Percentiles rank a stretch among this genome's conserved stretches.
Evolutionary conservation across 495 filamentous ascomycete species (phyloP).

Genomic region (Hypoxylon lenormandii): DNA sequence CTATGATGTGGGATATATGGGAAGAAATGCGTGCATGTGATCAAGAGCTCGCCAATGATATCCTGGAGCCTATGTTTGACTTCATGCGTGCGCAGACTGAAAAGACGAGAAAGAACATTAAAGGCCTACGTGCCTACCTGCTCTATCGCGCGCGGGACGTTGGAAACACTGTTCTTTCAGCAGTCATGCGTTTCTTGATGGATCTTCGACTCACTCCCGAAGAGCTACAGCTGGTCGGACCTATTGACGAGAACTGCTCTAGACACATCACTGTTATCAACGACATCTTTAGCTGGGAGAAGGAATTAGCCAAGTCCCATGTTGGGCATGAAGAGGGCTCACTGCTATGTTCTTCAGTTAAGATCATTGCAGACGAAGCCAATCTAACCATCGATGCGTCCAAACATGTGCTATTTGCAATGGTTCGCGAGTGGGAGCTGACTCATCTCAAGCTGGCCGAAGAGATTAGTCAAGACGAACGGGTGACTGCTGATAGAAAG

Average conservation of each 20-base stretch:
- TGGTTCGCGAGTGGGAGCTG: slow-evolving; percentile 50
- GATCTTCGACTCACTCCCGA: slow-evolving; percentile 35
- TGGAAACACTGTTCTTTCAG: slow-evolving; percentile 30
- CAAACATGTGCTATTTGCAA: slow-evolving; percentile 48
- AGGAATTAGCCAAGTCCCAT: slow-evolving; percentile 46
- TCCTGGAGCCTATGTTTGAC: slow-evolving; percentile 45
- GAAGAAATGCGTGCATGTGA: slow-evolving; percentile 52
- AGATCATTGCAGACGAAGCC: slow-evolving; percentile 40
- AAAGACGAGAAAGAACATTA: slow-evolving; percentile 16
- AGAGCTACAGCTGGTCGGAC: slow-evolving; percentile 33
- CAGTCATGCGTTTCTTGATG: slow-evolving; percentile 54
- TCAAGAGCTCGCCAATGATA: slow-evolving; percentile 43
- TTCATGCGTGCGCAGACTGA: slow-evolving; percentile 53
- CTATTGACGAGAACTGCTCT: slow-evolving; percentile 48
- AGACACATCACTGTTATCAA: slow-evolving; percentile 55
- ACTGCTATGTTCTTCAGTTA: slow-evolving; percentile 41
- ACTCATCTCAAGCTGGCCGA: slow-evolving; percentile 36
- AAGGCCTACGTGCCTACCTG: slow-evolving; percentile 49
- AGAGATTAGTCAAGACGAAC: background rate
- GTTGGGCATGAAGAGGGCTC: slow-evolving; percentile 44
- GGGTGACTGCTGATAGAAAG: slow-evolving; percentile 6
- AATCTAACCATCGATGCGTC: slow-evolving; percentile 30
- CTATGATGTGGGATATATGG: slow-evolving; percentile 55
- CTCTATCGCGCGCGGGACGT: slow-evolving; percentile 51
- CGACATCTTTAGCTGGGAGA: slow-evolving; percentile 57